Evolutionary conservation across 179 eudicot genomes (phyloP).

Genomic region (Silene coronaria): DNA sequence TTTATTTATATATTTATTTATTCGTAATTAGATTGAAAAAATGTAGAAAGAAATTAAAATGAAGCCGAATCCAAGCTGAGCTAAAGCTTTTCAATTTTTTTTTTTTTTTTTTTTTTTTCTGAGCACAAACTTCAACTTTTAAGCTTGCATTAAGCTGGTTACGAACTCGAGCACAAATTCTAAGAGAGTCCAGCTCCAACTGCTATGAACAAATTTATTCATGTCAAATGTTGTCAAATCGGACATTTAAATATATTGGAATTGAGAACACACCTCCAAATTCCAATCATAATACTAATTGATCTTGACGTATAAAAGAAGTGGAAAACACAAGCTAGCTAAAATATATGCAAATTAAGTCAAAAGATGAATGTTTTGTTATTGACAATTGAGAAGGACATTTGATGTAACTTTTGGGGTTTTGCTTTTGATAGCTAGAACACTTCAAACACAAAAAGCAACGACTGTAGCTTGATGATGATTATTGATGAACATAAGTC

Average conservation of each 20-base stretch:
- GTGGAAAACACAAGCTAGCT: background rate
- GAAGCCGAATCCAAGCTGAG: too few species aligned
- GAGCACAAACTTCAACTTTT: too few species aligned
- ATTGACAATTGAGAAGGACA: conserved; percentile 5
- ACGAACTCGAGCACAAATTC: too few species aligned
- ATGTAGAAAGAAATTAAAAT: too few species aligned
- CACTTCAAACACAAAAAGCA: background rate
- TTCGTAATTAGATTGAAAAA: too few species aligned
- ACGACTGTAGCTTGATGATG: background rate
- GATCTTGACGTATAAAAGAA: background rate
- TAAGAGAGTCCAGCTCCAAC: too few species aligned
- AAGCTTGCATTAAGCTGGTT: too few species aligned
- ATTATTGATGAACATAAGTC: background rate
- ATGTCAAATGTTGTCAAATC: background rate
- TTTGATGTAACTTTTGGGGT: background rate
- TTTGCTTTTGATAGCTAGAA: background rate
- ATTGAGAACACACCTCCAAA: background rate
- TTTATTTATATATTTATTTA: too few species aligned
- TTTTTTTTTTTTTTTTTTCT: too few species aligned
- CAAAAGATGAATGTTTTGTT: background rate
- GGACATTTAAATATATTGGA: background rate
- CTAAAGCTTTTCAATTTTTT: too few species aligned
- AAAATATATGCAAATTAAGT: background rate
- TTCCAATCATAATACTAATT: background rate
- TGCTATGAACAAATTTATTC: background rate